Evolutionary conservation across 371 early-diverging fungal species (phyloP).

Genomic region (Entomophthora muscae): DNA sequence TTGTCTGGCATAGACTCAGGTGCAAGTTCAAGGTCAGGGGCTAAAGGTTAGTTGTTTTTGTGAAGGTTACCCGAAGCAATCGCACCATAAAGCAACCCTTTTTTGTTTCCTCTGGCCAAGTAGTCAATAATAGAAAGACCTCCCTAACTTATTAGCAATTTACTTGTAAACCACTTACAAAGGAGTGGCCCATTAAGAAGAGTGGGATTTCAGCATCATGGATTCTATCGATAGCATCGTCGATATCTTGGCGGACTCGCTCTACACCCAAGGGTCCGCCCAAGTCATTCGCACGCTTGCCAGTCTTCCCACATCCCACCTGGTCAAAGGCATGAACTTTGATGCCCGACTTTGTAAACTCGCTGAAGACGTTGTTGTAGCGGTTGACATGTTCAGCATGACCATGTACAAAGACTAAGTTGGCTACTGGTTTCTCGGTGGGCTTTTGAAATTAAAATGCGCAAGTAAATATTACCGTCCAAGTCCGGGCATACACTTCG

Average conservation of each 20-base stretch:
- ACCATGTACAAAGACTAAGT: constrained; percentile 36
- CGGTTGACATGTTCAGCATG: constrained; percentile 45
- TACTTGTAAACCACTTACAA: constrained; percentile 19
- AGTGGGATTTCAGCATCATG: constrained; percentile 24
- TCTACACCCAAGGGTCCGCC: constrained; percentile 33
- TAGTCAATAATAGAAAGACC: constrained; percentile 34
- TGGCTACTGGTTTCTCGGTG: constrained; percentile 11
- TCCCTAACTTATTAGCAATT: constrained; percentile 16
- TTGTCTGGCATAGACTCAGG: not conserved
- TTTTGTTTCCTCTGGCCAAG: constrained; percentile 19
- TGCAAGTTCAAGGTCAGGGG: not conserved
- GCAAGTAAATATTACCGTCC: constrained; percentile 16
- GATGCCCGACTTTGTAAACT: constrained; percentile 29
- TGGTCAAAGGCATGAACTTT: constrained; percentile 39
- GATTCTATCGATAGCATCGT: constrained; percentile 23
- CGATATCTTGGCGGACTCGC: constrained; percentile 24
- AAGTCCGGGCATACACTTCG: constrained; percentile 25
- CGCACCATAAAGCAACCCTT: constrained; percentile 22
- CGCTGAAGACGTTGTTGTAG: constrained; percentile 28
- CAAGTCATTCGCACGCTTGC: constrained; percentile 23
- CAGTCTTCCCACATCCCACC: constrained; percentile 44
- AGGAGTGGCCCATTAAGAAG: constrained; percentile 43
- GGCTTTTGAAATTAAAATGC: not conserved
- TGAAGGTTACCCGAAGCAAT: constrained; percentile 23
- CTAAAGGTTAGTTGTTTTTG: not conserved